A percentile compares a stretch with the other conserved stretches of the same genome.
These are phyloP conservation scores for Hypoxylon sp. DNA, from an alignment of 2,329 filamentous ascomycete genomes.

Conservation along the genomic window DNA sequence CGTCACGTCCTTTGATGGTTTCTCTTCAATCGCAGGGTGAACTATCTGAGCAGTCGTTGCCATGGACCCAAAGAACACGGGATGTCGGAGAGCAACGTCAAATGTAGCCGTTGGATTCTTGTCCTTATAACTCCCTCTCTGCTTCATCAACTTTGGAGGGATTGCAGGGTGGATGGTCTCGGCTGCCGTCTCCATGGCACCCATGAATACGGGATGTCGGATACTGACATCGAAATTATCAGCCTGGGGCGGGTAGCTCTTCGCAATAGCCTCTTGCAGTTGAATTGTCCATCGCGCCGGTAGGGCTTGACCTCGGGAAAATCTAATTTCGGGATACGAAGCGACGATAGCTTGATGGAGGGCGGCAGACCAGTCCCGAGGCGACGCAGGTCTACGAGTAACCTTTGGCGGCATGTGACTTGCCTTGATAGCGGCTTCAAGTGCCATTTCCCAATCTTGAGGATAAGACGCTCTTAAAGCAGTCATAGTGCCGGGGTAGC, in stretches of 20 bases:
- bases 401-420: constrained; percentile 40
- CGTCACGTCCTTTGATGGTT: background rate
- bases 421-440: constrained; percentile 43
- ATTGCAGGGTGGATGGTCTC: constrained; percentile 51
- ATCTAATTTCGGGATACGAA: constrained; percentile 47
- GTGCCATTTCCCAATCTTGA: constrained; percentile 45
- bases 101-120: constrained; percentile 29
- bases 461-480: constrained; percentile 41
- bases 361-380: constrained; percentile 55
- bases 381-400: constrained; percentile 38
- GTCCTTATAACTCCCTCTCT: constrained; percentile 18
- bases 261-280: constrained; percentile 44
- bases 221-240: constrained; percentile 47
- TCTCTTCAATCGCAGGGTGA: constrained; percentile 50
- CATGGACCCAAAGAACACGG: constrained; percentile 50
- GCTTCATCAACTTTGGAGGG: constrained; percentile 38
- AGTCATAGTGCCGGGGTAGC: constrained; percentile 44
- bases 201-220: constrained; percentile 53
- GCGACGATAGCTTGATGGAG: constrained; percentile 54
- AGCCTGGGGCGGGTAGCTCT: constrained; percentile 26
- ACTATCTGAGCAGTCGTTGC: constrained; percentile 40
- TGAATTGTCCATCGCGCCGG: constrained; percentile 44
- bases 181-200: constrained; percentile 42
- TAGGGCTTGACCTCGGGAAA: constrained; percentile 42
- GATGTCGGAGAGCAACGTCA: constrained; percentile 50